A percentile compares a stretch with the other conserved stretches of the same genome.
Evolutionary conservation across 805 yeast species (phyloP).

Genomic region (Monosporozyma yasuniensis): DNA sequence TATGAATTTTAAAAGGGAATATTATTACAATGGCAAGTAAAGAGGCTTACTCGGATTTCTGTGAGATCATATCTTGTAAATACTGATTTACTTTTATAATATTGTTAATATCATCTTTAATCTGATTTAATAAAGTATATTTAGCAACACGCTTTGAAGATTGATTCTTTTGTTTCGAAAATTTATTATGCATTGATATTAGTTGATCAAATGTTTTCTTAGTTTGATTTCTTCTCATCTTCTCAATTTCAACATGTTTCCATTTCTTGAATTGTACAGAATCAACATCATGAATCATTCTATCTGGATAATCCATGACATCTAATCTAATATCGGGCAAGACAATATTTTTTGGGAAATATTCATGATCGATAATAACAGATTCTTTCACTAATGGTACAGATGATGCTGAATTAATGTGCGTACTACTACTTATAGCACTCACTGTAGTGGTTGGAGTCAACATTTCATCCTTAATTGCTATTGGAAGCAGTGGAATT

Average conservation of each 20-base stretch:
- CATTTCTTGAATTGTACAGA: slow-evolving; percentile 19
- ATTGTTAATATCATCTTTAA: slow-evolving; percentile 26
- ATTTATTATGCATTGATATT: neutral
- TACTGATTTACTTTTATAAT: slow-evolving; percentile 22
- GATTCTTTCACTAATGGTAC: neutral
- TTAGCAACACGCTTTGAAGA: slow-evolving; percentile 25
- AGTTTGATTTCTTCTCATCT: slow-evolving; percentile 24
- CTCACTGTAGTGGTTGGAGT: neutral
- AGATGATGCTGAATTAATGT: neutral
- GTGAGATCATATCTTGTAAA: slow-evolving; percentile 12
- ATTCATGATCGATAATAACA: slow-evolving; percentile 4
- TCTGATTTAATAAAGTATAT: slow-evolving; percentile 21
- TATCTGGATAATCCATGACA: slow-evolving; percentile 17
- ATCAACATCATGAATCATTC: slow-evolving; percentile 13
- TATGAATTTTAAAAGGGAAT: neutral
- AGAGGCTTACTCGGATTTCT: neutral
- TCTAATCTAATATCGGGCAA: slow-evolving; percentile 22
- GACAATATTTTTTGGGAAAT: slow-evolving; percentile 11
- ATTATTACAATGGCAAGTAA: neutral
- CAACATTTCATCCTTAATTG: neutral
- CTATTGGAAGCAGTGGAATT: neutral
- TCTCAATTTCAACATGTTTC: slow-evolving; percentile 29
- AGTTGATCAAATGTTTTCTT: slow-evolving; percentile 25
- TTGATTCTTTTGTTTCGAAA: slow-evolving; percentile 4
- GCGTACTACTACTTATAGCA: neutral